phyloP scores from a whole-genome alignment of 1,284 basidiomycete genomes.

The Hypsizygus ulmarius region DNA sequence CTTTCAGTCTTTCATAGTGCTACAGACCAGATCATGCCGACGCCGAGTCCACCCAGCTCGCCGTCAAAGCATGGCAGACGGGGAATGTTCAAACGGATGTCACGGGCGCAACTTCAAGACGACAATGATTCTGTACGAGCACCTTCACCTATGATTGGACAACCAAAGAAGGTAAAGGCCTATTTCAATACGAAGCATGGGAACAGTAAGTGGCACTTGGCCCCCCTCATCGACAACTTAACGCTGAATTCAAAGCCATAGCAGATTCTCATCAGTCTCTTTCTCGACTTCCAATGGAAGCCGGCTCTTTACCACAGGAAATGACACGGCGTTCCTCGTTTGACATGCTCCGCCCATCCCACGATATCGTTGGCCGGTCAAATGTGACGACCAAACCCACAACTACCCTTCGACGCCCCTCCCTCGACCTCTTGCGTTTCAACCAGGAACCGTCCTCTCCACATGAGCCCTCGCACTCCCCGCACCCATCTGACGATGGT shows the following conservation, averaged over 20 bases:
- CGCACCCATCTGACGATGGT: constrained; percentile 2
- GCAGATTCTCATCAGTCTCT: constrained; percentile 48
- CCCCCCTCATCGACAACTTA: not conserved
- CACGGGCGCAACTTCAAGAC: constrained; percentile 33
- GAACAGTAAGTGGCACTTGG: constrained; percentile 36
- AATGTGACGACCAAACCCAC: constrained; percentile 26
- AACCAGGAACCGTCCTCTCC: constrained; percentile 12
- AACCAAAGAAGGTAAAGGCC: constrained; percentile 57
- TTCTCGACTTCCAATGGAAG: constrained; percentile 35
- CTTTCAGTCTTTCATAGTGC: constrained; percentile 52
- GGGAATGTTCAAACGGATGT: constrained; percentile 42
- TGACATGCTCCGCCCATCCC: constrained; percentile 29
- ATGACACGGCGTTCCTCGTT: constrained; percentile 25
- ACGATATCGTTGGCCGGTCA: constrained; percentile 16
- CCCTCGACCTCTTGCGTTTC: constrained; percentile 33
- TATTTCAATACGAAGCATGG: constrained; percentile 37
- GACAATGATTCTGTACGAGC: constrained; percentile 34
- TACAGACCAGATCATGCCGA: constrained; percentile 35
- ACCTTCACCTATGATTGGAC: constrained; percentile 36
- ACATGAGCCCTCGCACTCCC: constrained; percentile 8
- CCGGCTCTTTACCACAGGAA: constrained; percentile 23
- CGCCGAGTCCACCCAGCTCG: constrained; percentile 48
- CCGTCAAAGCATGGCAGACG: constrained; percentile 39
- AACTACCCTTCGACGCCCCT: constrained; percentile 28
- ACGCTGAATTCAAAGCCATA: not conserved